A percentile compares a stretch with the other conserved stretches of the same genome.
Conservation (phyloP, 202 grass and related monocot species). For the Digitaria exilis region DNA sequence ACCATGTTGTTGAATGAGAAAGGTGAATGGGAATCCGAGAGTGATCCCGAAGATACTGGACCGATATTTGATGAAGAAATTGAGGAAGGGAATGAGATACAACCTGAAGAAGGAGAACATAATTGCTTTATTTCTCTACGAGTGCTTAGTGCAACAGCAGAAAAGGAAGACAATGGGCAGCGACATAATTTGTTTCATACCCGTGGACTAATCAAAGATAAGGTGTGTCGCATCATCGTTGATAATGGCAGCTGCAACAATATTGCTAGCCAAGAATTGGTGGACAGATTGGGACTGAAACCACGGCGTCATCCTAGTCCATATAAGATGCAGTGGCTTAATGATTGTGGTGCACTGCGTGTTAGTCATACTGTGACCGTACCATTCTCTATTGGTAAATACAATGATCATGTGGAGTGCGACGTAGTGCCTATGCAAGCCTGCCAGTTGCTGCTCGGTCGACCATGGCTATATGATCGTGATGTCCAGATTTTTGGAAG, state of each 20-base stretch:
- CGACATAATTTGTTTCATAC: not conserved
- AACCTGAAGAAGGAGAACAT: not conserved
- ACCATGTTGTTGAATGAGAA: no score
- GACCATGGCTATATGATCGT: not conserved
- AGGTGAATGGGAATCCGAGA: not conserved
- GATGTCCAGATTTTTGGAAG: not conserved
- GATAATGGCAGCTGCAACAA: not conserved
- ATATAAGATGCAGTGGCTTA: slow-evolving; percentile 4
- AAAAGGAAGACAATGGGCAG: not conserved
- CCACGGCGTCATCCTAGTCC: not conserved
- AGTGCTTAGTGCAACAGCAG: not conserved
- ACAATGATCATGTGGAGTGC: not conserved
- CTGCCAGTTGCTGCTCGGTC: not conserved
- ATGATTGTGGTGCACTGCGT: not conserved
- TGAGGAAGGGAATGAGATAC: not conserved
- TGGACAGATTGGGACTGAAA: not conserved
- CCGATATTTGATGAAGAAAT: slow-evolving; percentile 1
- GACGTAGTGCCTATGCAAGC: not conserved
- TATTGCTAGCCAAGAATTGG: not conserved
- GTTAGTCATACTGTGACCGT: not conserved
- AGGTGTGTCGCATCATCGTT: not conserved
- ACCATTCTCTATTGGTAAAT: not conserved
- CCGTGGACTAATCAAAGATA: not conserved
- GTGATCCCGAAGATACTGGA: not conserved
- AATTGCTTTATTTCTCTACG: not conserved